phyloP scores from a whole-genome alignment of 2,329 filamentous ascomycete genomes.

The Aspergillus fischeri region DNA sequence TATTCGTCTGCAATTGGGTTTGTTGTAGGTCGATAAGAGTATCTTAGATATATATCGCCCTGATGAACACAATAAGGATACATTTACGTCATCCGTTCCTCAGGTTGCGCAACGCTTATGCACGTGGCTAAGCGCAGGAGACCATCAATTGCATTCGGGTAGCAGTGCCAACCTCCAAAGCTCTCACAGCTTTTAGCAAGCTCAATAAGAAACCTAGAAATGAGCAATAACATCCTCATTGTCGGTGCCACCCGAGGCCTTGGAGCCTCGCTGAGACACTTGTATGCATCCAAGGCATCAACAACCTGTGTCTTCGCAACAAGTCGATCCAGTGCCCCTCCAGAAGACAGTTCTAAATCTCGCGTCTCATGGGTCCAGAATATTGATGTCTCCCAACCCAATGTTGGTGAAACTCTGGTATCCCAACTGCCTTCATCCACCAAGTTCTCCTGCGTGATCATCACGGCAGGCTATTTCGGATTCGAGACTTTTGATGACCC shows the following conservation, averaged over 20 bases:
- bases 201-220: background rate
- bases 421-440: slow-evolving; percentile 45
- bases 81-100: slow-evolving; percentile 17
- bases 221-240: slow-evolving; percentile 50
- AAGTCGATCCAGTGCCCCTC: slow-evolving; percentile 46
- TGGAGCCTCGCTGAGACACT: slow-evolving; percentile 57
- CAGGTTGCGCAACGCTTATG: slow-evolving; percentile 8
- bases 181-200: background rate
- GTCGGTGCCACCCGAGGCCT: slow-evolving; percentile 67
- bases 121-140: background rate
- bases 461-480: slow-evolving; percentile 66
- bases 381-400: slow-evolving; percentile 52
- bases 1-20: background rate
- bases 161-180: background rate
- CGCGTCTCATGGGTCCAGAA: slow-evolving; percentile 54
- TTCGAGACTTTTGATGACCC: slow-evolving; percentile 63
- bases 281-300: slow-evolving; percentile 49
- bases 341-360: slow-evolving; percentile 38
- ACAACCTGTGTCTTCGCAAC: slow-evolving; percentile 56
- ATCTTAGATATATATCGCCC: background rate
- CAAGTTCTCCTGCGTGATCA: slow-evolving; percentile 53
- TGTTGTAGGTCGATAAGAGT: background rate
- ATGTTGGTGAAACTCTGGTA: slow-evolving; percentile 48
- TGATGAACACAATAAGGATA: background rate
- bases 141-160: background rate